Conservation (phyloP, 306 rosid genomes). For the Elaeagnus macrophylla region DNA sequence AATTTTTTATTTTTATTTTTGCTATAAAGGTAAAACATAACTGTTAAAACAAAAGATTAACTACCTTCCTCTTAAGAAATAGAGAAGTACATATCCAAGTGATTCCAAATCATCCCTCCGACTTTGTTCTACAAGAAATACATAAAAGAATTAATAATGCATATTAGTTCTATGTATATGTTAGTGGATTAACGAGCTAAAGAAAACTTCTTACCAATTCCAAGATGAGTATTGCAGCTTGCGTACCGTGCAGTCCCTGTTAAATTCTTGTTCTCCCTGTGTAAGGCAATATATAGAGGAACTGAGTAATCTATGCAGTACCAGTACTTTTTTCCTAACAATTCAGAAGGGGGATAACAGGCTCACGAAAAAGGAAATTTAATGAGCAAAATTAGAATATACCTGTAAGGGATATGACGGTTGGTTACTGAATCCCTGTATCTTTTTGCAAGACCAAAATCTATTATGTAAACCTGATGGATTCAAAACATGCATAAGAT, state of each 20-base stretch:
- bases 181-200: not conserved
- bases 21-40: constrained; percentile 1
- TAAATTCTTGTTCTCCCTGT: constrained; percentile 76
- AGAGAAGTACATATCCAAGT: constrained; percentile 89
- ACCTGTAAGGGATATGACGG: constrained; percentile 91
- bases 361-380: not conserved
- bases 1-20: too few relatives aligned
- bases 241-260: constrained; percentile 98
- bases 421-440: constrained; percentile 73
- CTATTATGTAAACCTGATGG: constrained; percentile 76
- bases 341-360: not conserved
- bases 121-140: constrained; percentile 72
- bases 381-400: constrained; percentile 5
- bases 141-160: constrained; percentile 9
- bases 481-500: constrained; percentile 7
- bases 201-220: constrained; percentile 60
- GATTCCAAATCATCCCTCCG: constrained; percentile 98
- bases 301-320: too few relatives aligned
- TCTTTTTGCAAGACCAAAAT: constrained; percentile 91
- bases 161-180: not conserved
- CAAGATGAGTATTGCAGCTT: constrained; percentile 97
- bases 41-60: constrained; percentile 4
- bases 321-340: too few relatives aligned
- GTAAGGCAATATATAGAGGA: constrained; percentile 10
- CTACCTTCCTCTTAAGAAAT: constrained; percentile 95